These are phyloP conservation scores for peach (Prunus persica) DNA, from an alignment of 306 rosid genomes.

Conservation along the genomic window Prunus_persica_NCBIv2 NC_034010.1:28354001-28354500, in stretches of 20 bases:
- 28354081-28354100: constrained; percentile 29
- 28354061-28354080: constrained; percentile 22
- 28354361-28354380: constrained; percentile 13
- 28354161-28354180: constrained; percentile 63
- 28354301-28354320: not conserved
- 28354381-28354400: no score
- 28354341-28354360: constrained; percentile 31
- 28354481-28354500: no score
- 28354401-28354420: no score
- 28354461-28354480: no score
- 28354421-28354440: no score
- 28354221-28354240: not conserved
- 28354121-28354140: constrained; percentile 53
- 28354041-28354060: constrained; percentile 43
- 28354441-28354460: no score
- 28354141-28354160: constrained; percentile 40
- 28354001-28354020: constrained; percentile 77
- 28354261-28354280: not conserved
- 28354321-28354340: not conserved
- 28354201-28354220: not conserved
- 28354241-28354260: not conserved
- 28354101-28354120: constrained; percentile 6
- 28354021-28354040: constrained; percentile 75
- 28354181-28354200: constrained; percentile 31
- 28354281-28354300: not conserved